Evolutionary conservation across 331 rosid genomes (phyloP).

Genomic region (Malus hybrid): DNA sequence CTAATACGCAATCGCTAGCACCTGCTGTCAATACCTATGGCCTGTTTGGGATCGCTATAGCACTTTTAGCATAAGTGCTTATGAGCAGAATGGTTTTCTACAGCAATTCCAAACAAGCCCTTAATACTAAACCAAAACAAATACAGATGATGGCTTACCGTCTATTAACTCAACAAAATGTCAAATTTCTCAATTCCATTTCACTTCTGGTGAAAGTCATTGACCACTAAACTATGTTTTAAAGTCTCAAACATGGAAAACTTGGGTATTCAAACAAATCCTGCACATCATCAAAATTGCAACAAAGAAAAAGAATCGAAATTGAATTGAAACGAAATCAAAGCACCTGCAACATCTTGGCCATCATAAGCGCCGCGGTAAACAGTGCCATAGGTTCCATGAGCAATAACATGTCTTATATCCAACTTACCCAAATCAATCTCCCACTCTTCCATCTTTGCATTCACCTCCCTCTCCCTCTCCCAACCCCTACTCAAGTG

Average conservation of each 20-base stretch:
- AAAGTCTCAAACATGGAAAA: neutral
- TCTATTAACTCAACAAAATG: neutral
- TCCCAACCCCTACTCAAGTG: conserved; percentile 43
- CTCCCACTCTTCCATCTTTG: conserved; percentile 45
- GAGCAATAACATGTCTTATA: conserved; percentile 35
- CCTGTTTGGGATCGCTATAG: neutral
- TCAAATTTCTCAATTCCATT: neutral
- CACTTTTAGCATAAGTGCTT: neutral
- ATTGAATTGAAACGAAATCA: neutral
- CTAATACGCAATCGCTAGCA: neutral
- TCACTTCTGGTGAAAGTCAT: neutral
- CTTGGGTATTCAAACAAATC: neutral
- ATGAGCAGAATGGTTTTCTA: no score
- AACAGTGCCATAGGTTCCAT: conserved; percentile 44
- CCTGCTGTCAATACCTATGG: neutral
- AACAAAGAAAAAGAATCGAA: neutral
- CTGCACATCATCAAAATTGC: neutral
- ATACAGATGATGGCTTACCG: neutral
- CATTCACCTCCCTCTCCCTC: conserved; percentile 16
- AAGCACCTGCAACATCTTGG: conserved; percentile 51
- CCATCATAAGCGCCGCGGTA: conserved; percentile 46
- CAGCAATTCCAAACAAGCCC: neutral
- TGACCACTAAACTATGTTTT: neutral
- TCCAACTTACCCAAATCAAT: conserved; percentile 42
- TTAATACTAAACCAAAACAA: neutral